Evolutionary conservation across 176 grass and related monocot genomes (phyloP), one percentile per base, ranked within the genome.

Genomic region (Lolium perenne): DNA sequence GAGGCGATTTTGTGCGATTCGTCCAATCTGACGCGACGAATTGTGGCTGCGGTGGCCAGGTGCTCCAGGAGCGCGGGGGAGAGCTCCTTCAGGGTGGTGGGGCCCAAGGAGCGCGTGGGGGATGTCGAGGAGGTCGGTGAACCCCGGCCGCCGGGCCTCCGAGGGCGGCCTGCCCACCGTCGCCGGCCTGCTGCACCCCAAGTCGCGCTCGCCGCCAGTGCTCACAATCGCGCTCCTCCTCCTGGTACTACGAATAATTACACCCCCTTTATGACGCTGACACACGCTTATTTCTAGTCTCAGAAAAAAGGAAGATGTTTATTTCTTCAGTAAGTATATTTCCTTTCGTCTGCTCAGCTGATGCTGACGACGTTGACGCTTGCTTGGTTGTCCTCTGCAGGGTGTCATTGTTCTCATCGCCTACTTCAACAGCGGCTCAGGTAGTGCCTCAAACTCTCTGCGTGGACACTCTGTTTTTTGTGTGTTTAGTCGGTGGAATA

Each of bases 71-170:
- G 85, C 69, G 59, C 6, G 43, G 62, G 71, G 16, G 21, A 80
- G 68, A 25, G 57, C 11, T 25, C 32, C 2, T 3, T 35, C 29
- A 29, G 29, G 29, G 29, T 29, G 29, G 29, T 21, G 53, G 10
- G 32, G 59, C 13, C 10, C 13, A 41, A 3, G 81, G 51, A 60
- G 83, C 55, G 32, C 32, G 32, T 3, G 55, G 76, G 80, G 81
- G 70, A 93, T 96, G 94, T 86, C 95, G 47, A 88, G 95, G 69
- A 90, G 95, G 77, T 88, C 93, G 77, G 86, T 98, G 49, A 97
- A 97, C 76, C 91, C 93, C 58, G 87, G 70, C 85, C 89, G 95
- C 51, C 88, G 95, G 75, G 65, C 85, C 77, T 45, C 82, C 20
- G 95, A 98, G 41, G 91, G 87, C 21, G 86, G 65, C 3, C 14